A percentile compares a stretch with the other conserved stretches of the same genome.
Conservation (phyloP, 176 grass and related monocot genomes). For the Bolboschoenus planiculmis region DNA sequence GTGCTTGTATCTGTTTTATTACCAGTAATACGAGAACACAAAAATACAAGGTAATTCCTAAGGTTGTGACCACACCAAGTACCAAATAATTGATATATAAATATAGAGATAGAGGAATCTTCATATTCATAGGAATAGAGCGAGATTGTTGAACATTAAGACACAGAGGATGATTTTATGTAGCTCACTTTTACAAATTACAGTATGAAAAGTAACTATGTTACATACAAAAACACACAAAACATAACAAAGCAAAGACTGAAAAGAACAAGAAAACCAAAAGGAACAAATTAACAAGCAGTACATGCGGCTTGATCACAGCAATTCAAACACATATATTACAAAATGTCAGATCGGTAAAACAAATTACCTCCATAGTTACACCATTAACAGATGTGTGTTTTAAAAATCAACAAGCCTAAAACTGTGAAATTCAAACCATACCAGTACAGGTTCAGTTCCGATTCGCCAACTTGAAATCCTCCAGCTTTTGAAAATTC, state of each 20-base stretch:
- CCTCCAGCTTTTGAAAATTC: conserved; percentile 62
- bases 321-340: neutral
- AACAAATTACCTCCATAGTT: neutral
- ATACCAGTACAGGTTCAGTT: neutral
- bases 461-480: conserved; percentile 33
- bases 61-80: too few relatives aligned
- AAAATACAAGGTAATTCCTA: too few relatives aligned
- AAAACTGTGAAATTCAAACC: neutral
- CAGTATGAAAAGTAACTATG: neutral
- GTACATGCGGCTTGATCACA: neutral
- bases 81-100: neutral
- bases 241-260: neutral
- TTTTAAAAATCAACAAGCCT: neutral
- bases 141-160: neutral
- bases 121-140: too few relatives aligned
- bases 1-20: too few relatives aligned
- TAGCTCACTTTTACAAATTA: neutral
- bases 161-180: neutral
- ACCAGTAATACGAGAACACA: too few relatives aligned
- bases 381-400: neutral
- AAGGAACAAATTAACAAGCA: neutral
- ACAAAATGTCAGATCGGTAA: neutral
- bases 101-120: neutral
- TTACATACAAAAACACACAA: neutral
- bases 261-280: neutral